A percentile compares a stretch with the other conserved stretches of the same genome.
Conservation (phyloP, 345 rosid genomes). For the Acer saccharum region DNA sequence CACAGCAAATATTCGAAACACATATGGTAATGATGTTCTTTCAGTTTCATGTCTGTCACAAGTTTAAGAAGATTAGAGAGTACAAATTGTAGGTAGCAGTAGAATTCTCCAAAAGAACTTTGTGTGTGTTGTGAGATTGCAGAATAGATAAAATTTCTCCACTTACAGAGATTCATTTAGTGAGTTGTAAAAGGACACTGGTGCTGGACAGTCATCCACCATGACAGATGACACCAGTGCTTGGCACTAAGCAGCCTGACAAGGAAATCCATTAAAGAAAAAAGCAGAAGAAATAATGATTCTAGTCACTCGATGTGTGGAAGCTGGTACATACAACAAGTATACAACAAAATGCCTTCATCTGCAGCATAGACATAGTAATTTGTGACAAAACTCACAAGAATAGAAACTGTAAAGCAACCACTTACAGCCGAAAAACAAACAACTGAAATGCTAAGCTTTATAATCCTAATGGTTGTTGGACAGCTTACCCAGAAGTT, state of each 20-base stretch:
- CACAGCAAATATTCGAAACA: not conserved
- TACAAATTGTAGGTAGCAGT: not conserved
- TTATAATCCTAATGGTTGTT: not conserved
- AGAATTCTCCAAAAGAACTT: not conserved
- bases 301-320: not conserved
- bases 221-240: not conserved
- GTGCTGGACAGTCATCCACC: not conserved
- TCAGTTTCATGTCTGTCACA: not conserved
- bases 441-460: not conserved
- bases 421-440: not conserved
- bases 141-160: not conserved
- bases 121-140: not conserved
- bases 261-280: not conserved
- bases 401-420: not conserved
- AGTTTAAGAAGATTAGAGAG: not conserved
- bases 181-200: not conserved
- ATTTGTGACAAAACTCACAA: not conserved
- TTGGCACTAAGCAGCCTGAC: not conserved
- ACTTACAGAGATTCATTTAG: not conserved
- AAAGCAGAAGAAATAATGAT: not conserved
- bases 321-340: not conserved
- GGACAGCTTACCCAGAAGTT: not conserved
- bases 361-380: not conserved
- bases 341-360: not conserved
- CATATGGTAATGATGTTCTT: not conserved